These are phyloP conservation scores for Coniferiporia weirii DNA, from an alignment of 1,284 basidiomycete genomes.

Conservation along the genomic window DNA sequence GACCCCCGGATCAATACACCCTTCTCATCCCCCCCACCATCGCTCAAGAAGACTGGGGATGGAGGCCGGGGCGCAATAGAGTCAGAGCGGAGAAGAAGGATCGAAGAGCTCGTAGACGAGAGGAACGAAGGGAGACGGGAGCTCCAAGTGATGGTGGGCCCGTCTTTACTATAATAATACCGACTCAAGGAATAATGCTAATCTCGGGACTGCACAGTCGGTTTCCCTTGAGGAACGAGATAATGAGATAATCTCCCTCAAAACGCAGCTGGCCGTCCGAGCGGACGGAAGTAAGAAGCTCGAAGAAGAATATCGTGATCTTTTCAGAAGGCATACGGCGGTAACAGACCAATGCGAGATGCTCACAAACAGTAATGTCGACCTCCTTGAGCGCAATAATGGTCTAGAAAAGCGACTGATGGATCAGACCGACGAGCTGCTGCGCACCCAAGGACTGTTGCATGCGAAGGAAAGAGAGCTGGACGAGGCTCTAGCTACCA, in stretches of 20 bases:
- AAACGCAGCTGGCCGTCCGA: not conserved
- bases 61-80: not conserved
- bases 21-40: not conserved
- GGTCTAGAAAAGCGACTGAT: not conserved
- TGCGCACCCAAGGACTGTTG: not conserved
- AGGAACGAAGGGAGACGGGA: not conserved
- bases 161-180: not conserved
- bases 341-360: not conserved
- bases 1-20: not conserved
- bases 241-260: not conserved
- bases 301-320: not conserved
- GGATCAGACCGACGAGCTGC: not conserved
- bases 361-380: not conserved
- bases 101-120: slow-evolving; percentile 2
- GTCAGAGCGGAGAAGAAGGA: not conserved
- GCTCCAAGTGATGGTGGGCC: not conserved
- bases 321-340: not conserved
- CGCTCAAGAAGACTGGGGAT: not conserved
- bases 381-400: not conserved
- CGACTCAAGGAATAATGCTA: not conserved
- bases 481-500: not conserved
- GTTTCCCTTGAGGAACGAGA: not conserved
- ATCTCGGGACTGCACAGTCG: not conserved
- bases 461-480: not conserved
- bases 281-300: not conserved